These are phyloP conservation scores for Clohesyomyces aquaticus DNA, from an alignment of 495 filamentous ascomycete species.

Conservation along the genomic window DNA sequence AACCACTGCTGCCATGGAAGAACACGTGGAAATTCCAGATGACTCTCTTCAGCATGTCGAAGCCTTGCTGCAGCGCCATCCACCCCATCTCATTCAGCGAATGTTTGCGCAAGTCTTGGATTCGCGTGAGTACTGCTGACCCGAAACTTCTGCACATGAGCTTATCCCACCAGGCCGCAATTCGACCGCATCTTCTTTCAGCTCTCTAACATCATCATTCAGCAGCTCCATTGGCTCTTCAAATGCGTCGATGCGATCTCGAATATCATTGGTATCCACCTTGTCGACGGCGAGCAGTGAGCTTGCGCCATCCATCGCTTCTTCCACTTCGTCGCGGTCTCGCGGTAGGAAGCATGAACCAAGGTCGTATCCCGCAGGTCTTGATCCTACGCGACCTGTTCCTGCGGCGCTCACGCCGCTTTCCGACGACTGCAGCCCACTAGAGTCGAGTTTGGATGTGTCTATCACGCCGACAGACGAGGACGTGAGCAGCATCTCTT, in stretches of 20 bases:
- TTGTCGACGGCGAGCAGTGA: constrained; percentile 28
- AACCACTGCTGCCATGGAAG: constrained; percentile 23
- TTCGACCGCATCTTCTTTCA: constrained; percentile 26
- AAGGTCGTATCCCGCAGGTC: constrained; percentile 26
- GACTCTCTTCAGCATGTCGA: constrained; percentile 36
- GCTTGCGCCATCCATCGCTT: constrained; percentile 26
- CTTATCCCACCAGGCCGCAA: constrained; percentile 22
- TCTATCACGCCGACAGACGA: constrained; percentile 32
- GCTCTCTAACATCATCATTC: constrained; percentile 12
- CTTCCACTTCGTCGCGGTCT: constrained; percentile 30
- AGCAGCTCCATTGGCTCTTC: constrained; percentile 17
- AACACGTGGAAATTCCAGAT: constrained; percentile 26
- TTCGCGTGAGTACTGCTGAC: constrained; percentile 10
- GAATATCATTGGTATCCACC: constrained; percentile 26
- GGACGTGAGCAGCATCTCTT: constrained; percentile 21
- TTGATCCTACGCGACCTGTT: constrained; percentile 24
- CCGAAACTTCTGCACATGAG: neutral
- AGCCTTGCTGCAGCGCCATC: constrained; percentile 30
- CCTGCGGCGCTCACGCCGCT: constrained; percentile 22
- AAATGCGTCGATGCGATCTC: constrained; percentile 19
- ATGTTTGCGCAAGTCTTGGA: constrained; percentile 36
- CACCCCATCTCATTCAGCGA: constrained; percentile 32
- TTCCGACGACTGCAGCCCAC: constrained; percentile 27
- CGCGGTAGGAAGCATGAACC: constrained; percentile 17
- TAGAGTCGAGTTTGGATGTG: constrained; percentile 22